Evolutionary conservation across 1,284 basidiomycete genomes (phyloP).

Genomic region (Leccinum proximum): DNA sequence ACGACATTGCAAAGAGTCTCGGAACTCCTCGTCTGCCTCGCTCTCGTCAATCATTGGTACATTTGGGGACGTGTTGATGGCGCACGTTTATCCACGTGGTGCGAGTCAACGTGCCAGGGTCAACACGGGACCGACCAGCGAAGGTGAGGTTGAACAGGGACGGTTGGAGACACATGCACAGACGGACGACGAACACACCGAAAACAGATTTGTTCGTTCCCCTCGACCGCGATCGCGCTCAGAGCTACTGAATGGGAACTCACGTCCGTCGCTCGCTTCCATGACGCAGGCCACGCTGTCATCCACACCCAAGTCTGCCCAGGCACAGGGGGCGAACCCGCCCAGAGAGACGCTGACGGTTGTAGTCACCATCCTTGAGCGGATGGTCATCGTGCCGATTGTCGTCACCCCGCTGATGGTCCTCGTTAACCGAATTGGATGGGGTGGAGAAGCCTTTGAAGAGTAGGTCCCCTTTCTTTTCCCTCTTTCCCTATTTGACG

Average conservation of each 20-base stretch:
- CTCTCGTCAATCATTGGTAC: conserved; percentile 38
- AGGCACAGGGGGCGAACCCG: conserved; percentile 20
- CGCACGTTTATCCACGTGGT: conserved; percentile 13
- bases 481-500: background rate
- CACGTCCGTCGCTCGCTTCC: background rate
- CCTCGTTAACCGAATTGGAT: conserved; percentile 47
- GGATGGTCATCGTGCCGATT: conserved; percentile 87
- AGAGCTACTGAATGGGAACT: background rate
- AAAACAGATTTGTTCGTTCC: background rate
- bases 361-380: conserved; percentile 68
- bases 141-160: conserved; percentile 15
- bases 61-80: conserved; percentile 40
- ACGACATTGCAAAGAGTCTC: conserved; percentile 6
- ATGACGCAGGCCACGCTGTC: background rate
- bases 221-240: conserved; percentile 4
- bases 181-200: conserved; percentile 1
- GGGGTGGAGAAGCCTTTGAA: conserved; percentile 48
- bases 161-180: conserved; percentile 8
- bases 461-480: conserved; percentile 51
- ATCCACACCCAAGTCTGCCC: background rate
- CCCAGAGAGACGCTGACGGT: conserved; percentile 81
- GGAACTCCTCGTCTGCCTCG: conserved; percentile 19
- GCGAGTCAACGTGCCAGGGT: background rate
- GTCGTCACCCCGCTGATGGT: conserved; percentile 74
- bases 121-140: background rate